phyloP scores from a whole-genome alignment of 495 filamentous ascomycete species.

The Daldinia childiae region DNA sequence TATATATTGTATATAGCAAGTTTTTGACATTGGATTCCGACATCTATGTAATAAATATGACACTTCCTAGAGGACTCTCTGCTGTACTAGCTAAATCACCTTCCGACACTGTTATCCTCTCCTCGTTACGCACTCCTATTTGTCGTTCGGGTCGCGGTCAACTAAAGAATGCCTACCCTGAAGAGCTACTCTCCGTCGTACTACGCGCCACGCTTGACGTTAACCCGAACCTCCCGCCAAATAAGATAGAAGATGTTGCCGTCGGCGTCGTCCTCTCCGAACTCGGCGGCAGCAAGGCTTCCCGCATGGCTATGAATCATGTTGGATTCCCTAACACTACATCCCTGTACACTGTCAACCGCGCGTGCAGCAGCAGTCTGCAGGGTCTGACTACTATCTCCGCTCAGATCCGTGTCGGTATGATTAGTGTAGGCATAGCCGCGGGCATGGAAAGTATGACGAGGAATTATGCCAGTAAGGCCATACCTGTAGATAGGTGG shows the following conservation, averaged over 20 bases:
- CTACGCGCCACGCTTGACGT: slow-evolving; percentile 80
- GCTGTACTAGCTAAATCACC: slow-evolving; percentile 83
- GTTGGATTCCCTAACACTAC: slow-evolving; percentile 76
- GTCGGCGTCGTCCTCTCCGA: slow-evolving; percentile 90
- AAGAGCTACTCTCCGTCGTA: slow-evolving; percentile 85
- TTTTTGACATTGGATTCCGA: neutral
- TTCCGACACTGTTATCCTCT: slow-evolving; percentile 86
- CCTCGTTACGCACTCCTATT: slow-evolving; percentile 85
- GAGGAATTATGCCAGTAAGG: slow-evolving; percentile 81
- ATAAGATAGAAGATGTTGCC: slow-evolving; percentile 78
- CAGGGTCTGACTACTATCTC: slow-evolving; percentile 76
- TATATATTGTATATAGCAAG: slow-evolving; percentile 11
- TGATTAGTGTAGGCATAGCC: slow-evolving; percentile 81
- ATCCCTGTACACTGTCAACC: slow-evolving; percentile 84
- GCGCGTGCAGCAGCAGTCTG: slow-evolving; percentile 82
- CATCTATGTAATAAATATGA: slow-evolving; percentile 28
- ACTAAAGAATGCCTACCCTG: slow-evolving; percentile 88
- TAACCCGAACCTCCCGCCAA: slow-evolving; percentile 77
- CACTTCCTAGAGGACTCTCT: slow-evolving; percentile 66
- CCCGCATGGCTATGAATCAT: slow-evolving; percentile 88
- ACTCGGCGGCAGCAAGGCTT: slow-evolving; percentile 90
- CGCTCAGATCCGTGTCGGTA: slow-evolving; percentile 73
- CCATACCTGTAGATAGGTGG: slow-evolving; percentile 86
- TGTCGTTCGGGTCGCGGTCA: slow-evolving; percentile 82
- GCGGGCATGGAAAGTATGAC: slow-evolving; percentile 97